Evolutionary conservation across 2,329 filamentous ascomycete species (phyloP).

Genomic region (Colletotrichum spinosum): DNA sequence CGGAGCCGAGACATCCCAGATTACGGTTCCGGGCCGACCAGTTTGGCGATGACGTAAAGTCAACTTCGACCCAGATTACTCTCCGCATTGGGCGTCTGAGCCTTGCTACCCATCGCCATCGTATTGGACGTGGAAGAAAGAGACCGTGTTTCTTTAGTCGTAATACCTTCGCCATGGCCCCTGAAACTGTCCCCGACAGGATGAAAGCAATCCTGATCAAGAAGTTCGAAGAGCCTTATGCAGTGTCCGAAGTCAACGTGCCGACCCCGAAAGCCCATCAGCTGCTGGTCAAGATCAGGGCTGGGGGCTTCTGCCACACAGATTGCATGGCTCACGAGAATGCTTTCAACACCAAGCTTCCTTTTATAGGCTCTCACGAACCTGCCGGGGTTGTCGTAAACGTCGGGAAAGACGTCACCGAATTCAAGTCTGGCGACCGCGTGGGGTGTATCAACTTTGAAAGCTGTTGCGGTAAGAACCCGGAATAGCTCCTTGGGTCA

Average conservation of each 20-base stretch:
- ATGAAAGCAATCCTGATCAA: constrained; percentile 2
- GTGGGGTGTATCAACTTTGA: constrained; percentile 37
- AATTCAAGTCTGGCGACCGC: constrained; percentile 34
- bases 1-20: too few relatives aligned
- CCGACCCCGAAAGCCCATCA: constrained; percentile 32
- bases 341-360: constrained; percentile 23
- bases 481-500: background rate
- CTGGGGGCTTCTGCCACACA: constrained; percentile 35
- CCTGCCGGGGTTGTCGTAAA: constrained; percentile 20
- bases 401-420: constrained; percentile 10
- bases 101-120: too few relatives aligned
- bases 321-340: constrained; percentile 36
- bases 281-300: constrained; percentile 33
- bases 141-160: too few relatives aligned
- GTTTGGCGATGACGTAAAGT: too few relatives aligned
- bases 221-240: constrained; percentile 27
- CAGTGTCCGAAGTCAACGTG: constrained; percentile 20
- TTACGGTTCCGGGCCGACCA: too few relatives aligned
- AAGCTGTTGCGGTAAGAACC: constrained; percentile 24
- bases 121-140: too few relatives aligned
- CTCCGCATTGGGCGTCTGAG: too few relatives aligned
- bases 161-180: background rate
- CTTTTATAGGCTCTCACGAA: constrained; percentile 33
- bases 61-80: too few relatives aligned
- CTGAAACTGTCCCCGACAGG: background rate